These are phyloP conservation scores for Zoysia japonica DNA, from an alignment of 176 grass and related monocot species.

Conservation along the genomic window DNA sequence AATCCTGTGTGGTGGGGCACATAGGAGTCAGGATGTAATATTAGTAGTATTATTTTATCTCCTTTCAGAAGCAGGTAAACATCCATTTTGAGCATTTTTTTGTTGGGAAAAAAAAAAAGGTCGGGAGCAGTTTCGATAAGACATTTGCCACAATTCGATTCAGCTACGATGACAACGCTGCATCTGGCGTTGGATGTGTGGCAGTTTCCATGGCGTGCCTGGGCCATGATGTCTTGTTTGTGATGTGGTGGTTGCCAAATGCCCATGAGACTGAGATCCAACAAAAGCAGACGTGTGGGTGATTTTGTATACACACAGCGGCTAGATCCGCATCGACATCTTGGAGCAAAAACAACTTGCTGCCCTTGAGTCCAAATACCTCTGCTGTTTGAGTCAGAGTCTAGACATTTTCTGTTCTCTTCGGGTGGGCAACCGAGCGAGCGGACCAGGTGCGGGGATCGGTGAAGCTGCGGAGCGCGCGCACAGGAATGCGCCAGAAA, in stretches of 20 bases:
- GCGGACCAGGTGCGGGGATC: not conserved
- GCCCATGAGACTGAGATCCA: not conserved
- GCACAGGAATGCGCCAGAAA: conserved; percentile 3
- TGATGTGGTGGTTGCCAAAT: not conserved
- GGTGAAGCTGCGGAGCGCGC: not conserved
- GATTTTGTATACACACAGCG: not conserved
- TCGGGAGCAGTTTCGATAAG: not conserved
- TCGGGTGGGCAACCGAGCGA: not conserved
- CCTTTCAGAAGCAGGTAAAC: not conserved
- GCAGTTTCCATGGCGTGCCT: conserved; percentile 11
- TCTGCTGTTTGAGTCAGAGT: not conserved
- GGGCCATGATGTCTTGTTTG: not conserved
- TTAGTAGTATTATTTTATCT: too few relatives aligned
- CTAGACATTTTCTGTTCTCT: not conserved
- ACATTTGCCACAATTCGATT: not conserved
- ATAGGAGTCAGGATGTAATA: too few relatives aligned
- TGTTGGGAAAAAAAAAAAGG: not conserved
- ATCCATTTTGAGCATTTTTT: not conserved
- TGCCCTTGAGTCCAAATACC: not conserved
- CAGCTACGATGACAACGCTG: not conserved
- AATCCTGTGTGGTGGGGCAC: not conserved
- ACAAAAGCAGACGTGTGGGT: not conserved
- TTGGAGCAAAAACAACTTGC: not conserved
- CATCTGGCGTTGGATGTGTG: conserved; percentile 17
- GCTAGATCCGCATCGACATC: not conserved